Evolutionary conservation across 2,329 filamentous ascomycete species (phyloP).

Genomic region (Ilyonectria destructans): DNA sequence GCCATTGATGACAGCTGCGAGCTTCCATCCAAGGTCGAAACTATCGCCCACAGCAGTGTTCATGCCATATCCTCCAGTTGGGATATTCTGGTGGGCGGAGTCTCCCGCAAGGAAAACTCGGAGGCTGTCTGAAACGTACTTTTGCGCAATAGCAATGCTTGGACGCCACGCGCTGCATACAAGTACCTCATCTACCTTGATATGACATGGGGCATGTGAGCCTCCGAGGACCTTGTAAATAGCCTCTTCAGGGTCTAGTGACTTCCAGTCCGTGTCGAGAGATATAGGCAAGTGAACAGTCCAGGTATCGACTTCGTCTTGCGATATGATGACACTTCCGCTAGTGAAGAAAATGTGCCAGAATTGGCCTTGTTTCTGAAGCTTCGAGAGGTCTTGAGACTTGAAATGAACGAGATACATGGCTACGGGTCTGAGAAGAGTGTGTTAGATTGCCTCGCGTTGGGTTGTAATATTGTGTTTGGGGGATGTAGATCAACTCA

Average conservation of each 20-base stretch:
- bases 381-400: background rate
- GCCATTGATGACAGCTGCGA: slow-evolving; percentile 46
- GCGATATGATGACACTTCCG: background rate
- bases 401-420: slow-evolving; percentile 13
- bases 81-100: slow-evolving; percentile 55
- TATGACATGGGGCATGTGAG: background rate
- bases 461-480: background rate
- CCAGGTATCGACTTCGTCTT: slow-evolving; percentile 8
- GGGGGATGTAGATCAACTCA: background rate
- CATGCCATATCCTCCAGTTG: slow-evolving; percentile 56
- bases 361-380: slow-evolving; percentile 7
- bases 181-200: slow-evolving; percentile 44
- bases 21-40: slow-evolving; percentile 55
- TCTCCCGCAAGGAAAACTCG: slow-evolving; percentile 55
- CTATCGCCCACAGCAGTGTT: slow-evolving; percentile 56
- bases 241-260: slow-evolving; percentile 7
- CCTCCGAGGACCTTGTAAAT: slow-evolving; percentile 12
- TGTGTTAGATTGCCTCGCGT: background rate
- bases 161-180: slow-evolving; percentile 40
- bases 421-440: background rate
- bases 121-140: slow-evolving; percentile 43
- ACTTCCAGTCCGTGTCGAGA: background rate
- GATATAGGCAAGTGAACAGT: slow-evolving; percentile 4
- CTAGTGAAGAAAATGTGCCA: slow-evolving; percentile 12
- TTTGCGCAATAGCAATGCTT: slow-evolving; percentile 38